These are phyloP conservation scores for Fusarium sp. DNA, from an alignment of 2,329 filamentous ascomycete genomes.

Conservation along the genomic window DNA sequence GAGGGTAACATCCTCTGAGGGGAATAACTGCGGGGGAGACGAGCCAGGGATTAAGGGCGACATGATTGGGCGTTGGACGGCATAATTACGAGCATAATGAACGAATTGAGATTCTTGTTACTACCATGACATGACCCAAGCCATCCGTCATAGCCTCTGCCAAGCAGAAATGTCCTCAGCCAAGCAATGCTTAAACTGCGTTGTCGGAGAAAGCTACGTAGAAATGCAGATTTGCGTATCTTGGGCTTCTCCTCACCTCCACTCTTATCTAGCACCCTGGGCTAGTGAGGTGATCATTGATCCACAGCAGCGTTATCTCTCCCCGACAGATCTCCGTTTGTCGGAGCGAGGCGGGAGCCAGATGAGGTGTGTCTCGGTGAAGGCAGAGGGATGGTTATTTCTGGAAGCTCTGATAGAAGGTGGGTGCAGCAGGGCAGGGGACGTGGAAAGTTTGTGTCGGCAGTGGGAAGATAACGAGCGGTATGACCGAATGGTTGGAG, in stretches of 20 bases:
- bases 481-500: not conserved
- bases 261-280: conserved; percentile 24
- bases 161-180: not conserved
- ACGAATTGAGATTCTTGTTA: conserved; percentile 12
- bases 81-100: conserved; percentile 26
- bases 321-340: conserved; percentile 18
- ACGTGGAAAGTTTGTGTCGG: not conserved
- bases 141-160: not conserved
- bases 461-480: not conserved
- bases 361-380: conserved; percentile 20
- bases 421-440: not conserved
- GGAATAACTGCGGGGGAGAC: conserved; percentile 20
- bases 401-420: conserved; percentile 26
- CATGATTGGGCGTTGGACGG: conserved; percentile 10
- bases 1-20: conserved; percentile 12
- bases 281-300: not conserved
- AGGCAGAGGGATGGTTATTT: conserved; percentile 1
- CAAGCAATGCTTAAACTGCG: not conserved
- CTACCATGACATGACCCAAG: not conserved
- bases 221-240: not conserved
- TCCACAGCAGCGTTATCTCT: conserved; percentile 20
- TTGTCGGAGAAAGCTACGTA: conserved; percentile 17
- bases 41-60: conserved; percentile 2
- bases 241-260: conserved; percentile 12
- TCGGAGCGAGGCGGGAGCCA: not conserved